Evolutionary conservation across 2,329 filamentous ascomycete species (phyloP).

Genomic region (Cladosporium halotolerans): DNA sequence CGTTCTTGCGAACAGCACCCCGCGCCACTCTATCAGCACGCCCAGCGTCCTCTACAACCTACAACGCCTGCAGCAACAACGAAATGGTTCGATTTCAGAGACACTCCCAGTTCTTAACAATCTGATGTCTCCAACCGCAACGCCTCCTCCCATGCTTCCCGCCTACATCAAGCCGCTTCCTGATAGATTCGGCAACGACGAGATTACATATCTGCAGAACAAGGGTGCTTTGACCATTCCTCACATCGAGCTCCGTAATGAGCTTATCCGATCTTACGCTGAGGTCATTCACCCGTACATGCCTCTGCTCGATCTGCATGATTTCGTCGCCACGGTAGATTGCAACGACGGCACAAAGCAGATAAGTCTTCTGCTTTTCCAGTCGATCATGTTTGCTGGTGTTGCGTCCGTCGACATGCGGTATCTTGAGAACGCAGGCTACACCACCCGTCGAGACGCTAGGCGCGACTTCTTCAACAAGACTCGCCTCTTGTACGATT

Average conservation of each 20-base stretch:
- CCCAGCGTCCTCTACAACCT: constrained; percentile 28
- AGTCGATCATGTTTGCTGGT: constrained; percentile 90
- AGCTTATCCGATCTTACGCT: constrained; percentile 73
- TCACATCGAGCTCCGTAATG: constrained; percentile 62
- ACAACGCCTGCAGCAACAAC: constrained; percentile 23
- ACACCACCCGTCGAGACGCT: constrained; percentile 69
- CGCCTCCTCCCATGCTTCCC: constrained; percentile 42
- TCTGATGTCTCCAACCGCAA: constrained; percentile 21
- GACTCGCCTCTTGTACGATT: constrained; percentile 84
- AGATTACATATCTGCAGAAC: constrained; percentile 72
- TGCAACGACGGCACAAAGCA: constrained; percentile 62
- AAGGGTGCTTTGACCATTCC: constrained; percentile 83
- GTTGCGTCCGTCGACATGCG: constrained; percentile 82
- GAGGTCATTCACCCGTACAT: constrained; percentile 93
- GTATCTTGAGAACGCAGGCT: constrained; percentile 69
- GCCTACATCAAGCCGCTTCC: constrained; percentile 77
- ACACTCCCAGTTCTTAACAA: constrained; percentile 19
- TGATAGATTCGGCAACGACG: constrained; percentile 67
- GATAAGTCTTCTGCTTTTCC: constrained; percentile 80
- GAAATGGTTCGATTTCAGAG: constrained; percentile 19
- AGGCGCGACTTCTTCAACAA: constrained; percentile 85
- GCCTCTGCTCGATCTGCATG: constrained; percentile 69
- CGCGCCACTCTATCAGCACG: constrained; percentile 21
- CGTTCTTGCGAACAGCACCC: constrained; percentile 14
- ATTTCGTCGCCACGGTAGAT: constrained; percentile 56